Percentiles rank a stretch among this genome's conserved stretches.
Conservation (phyloP, 2,329 filamentous ascomycete species). For the Teratosphaeria gauchensis region DNA sequence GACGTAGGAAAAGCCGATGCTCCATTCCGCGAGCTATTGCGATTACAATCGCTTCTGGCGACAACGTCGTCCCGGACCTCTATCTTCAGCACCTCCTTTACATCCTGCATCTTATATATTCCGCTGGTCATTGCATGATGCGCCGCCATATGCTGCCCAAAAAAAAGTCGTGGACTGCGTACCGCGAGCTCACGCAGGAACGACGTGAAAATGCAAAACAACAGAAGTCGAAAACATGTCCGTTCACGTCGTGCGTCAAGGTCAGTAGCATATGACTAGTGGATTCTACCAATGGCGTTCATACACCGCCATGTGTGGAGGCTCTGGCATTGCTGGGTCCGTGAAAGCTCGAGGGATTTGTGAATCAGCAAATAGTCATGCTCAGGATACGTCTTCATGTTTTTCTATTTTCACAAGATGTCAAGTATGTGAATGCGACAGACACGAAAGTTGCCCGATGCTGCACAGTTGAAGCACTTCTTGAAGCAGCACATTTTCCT, state of each 20-base stretch:
- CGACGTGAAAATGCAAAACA: not conserved
- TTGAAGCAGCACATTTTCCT: not conserved
- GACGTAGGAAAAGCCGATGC: no score
- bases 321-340: not conserved
- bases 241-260: not conserved
- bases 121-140: no score
- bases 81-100: no score
- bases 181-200: no score
- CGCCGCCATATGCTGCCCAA: no score
- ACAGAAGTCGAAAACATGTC: not conserved
- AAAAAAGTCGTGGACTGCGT: no score
- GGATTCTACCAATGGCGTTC: not conserved
- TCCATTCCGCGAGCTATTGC: no score
- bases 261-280: not conserved
- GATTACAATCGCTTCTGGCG: no score
- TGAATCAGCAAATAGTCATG: not conserved
- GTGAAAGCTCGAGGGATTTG: not conserved
- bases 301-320: not conserved
- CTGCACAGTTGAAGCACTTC: not conserved
- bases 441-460: not conserved
- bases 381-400: not conserved
- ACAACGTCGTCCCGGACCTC: no score
- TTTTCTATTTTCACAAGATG: not conserved
- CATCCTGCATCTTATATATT: no score
- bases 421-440: not conserved